Conservation (phyloP, 2,329 filamentous ascomycete species). For the Pyricularia sp. region DNA sequence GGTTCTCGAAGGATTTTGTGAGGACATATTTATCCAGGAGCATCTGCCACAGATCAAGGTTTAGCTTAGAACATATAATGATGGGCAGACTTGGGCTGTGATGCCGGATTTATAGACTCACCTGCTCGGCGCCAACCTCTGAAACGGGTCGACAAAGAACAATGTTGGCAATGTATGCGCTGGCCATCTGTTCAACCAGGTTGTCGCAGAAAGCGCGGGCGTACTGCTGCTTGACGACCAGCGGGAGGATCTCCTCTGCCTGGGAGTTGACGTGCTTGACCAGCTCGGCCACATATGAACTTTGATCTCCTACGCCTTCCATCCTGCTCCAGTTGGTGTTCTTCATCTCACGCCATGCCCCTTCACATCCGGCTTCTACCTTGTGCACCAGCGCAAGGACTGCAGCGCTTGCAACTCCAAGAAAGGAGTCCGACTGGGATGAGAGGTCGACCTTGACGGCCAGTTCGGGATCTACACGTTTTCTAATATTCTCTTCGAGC, state of each 20-base stretch:
- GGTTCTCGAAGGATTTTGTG: constrained; percentile 61
- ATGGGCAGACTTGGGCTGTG: neutral
- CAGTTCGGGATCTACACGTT: constrained; percentile 71
- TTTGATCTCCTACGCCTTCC: constrained; percentile 87
- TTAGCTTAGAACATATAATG: neutral
- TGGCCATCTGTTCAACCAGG: constrained; percentile 76
- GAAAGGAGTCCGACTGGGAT: constrained; percentile 85
- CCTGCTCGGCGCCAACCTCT: constrained; percentile 87
- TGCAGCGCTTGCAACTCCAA: constrained; percentile 83
- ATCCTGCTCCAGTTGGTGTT: constrained; percentile 92
- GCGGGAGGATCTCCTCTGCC: constrained; percentile 59
- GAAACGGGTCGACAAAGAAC: constrained; percentile 84
- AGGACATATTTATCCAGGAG: constrained; percentile 87
- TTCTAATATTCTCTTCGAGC: constrained; percentile 87
- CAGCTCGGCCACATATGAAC: constrained; percentile 77
- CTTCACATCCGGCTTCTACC: constrained; percentile 71
- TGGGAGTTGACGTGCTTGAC: constrained; percentile 59
- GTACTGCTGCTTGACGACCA: constrained; percentile 84
- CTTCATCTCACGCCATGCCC: constrained; percentile 91
- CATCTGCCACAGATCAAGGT: constrained; percentile 47
- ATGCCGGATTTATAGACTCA: constrained; percentile 19
- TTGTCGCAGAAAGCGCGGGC: constrained; percentile 91
- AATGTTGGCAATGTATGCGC: constrained; percentile 67
- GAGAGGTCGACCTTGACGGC: constrained; percentile 71
- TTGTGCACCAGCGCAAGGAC: constrained; percentile 73